phyloP scores from a whole-genome alignment of 139 green algal species.

The Tetradesmus obliquus region DNA sequence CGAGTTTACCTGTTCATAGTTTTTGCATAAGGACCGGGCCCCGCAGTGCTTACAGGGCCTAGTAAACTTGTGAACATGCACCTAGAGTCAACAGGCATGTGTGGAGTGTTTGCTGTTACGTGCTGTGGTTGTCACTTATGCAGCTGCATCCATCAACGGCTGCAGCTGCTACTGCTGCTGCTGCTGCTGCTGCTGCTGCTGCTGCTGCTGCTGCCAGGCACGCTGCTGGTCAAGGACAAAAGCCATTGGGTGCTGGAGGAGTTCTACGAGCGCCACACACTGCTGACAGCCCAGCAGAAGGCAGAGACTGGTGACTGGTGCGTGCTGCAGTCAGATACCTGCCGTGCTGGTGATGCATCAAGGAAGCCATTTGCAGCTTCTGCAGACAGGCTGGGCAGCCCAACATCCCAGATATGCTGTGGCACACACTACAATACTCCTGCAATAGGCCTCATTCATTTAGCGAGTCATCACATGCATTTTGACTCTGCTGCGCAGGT shows the following conservation, averaged over 20 bases:
- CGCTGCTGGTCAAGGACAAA: constrained; percentile 21
- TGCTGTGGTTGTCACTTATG: neutral
- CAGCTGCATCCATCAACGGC: neutral
- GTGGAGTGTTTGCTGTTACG: neutral
- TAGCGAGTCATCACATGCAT: too few relatives aligned
- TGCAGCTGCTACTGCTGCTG: neutral
- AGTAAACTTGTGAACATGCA: neutral
- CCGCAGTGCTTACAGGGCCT: neutral
- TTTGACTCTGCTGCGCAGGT: neutral
- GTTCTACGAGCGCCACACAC: neutral
- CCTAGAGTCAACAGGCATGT: too few relatives aligned
- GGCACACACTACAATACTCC: too few relatives aligned
- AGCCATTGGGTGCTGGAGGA: neutral
- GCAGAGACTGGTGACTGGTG: constrained; percentile 1
- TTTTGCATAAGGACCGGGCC: too few relatives aligned
- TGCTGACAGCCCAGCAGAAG: neutral
- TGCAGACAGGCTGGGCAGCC: too few relatives aligned
- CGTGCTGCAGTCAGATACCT: too few relatives aligned
- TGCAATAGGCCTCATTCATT: too few relatives aligned
- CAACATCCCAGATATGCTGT: too few relatives aligned
- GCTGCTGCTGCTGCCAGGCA: constrained; percentile 5
- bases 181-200: neutral
- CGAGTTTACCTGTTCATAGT: too few relatives aligned
- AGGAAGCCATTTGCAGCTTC: too few relatives aligned
- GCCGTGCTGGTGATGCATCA: too few relatives aligned